These are phyloP conservation scores for Xylaria sp. DNA, from an alignment of 2,329 filamentous ascomycete genomes.

Conservation along the genomic window DNA sequence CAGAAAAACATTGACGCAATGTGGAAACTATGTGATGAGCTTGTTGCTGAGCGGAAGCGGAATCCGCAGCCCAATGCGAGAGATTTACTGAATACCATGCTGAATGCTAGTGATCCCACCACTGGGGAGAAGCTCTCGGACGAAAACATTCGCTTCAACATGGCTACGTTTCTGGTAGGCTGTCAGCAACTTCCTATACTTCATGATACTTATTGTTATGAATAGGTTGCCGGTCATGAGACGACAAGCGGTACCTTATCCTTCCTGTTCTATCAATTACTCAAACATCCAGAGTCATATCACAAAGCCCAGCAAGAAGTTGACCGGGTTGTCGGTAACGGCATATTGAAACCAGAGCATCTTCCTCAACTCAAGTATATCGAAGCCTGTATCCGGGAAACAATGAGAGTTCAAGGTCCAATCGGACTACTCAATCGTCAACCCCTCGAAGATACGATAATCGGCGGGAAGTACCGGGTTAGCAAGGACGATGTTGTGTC, in stretches of 20 bases:
- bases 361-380: conserved; percentile 63
- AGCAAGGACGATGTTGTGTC: conserved; percentile 56
- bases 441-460: conserved; percentile 55
- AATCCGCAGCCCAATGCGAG: conserved; percentile 30
- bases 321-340: conserved; percentile 59
- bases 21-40: conserved; percentile 33
- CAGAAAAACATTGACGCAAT: conserved; percentile 26
- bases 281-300: conserved; percentile 60
- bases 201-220: neutral
- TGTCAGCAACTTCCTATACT: neutral
- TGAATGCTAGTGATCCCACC: conserved; percentile 25
- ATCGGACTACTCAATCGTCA: conserved; percentile 58
- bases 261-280: conserved; percentile 60
- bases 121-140: conserved; percentile 32
- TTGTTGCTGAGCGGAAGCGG: conserved; percentile 32
- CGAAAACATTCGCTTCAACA: conserved; percentile 32
- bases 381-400: conserved; percentile 64
- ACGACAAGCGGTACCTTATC: conserved; percentile 62
- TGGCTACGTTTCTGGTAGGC: conserved; percentile 37
- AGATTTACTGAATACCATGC: conserved; percentile 34
- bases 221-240: conserved; percentile 56
- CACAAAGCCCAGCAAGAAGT: conserved; percentile 62
- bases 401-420: conserved; percentile 61
- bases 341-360: conserved; percentile 57
- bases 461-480: conserved; percentile 65